Evolutionary conservation across 2,329 filamentous ascomycete species (phyloP).

Genomic region (Fusarium tuaranense): DNA sequence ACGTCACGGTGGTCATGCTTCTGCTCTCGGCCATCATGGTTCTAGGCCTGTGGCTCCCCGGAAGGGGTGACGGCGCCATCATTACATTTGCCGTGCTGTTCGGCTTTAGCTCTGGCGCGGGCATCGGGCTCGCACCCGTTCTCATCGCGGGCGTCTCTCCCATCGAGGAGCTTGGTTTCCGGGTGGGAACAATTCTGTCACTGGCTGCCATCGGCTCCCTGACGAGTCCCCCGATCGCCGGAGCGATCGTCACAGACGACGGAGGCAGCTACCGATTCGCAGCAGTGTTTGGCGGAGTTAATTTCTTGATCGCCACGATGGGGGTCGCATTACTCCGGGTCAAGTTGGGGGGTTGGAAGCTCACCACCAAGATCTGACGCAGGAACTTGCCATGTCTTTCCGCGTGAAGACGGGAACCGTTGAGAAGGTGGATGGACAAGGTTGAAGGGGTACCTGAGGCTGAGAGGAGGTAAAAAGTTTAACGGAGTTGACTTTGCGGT

Average conservation of each 20-base stretch:
- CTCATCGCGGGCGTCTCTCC: constrained; percentile 24
- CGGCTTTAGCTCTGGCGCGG: constrained; percentile 31
- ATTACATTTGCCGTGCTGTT: constrained; percentile 29
- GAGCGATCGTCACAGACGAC: constrained; percentile 22
- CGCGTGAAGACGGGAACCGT: constrained; percentile 1
- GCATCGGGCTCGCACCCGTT: constrained; percentile 23
- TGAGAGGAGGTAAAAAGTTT: background rate
- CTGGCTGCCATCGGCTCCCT: constrained; percentile 28
- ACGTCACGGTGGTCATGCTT: constrained; percentile 30
- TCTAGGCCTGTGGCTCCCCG: constrained; percentile 29
- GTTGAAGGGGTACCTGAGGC: background rate
- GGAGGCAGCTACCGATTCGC: constrained; percentile 30
- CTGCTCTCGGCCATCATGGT: constrained; percentile 16
- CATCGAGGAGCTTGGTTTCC: constrained; percentile 29
- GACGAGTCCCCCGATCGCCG: constrained; percentile 28
- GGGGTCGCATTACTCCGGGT: constrained; percentile 27
- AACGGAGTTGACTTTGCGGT: background rate
- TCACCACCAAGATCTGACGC: constrained; percentile 16
- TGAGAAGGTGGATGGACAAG: background rate
- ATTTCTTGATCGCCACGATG: constrained; percentile 23
- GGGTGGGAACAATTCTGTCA: constrained; percentile 27
- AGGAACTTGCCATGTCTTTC: constrained; percentile 1
- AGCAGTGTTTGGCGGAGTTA: constrained; percentile 31
- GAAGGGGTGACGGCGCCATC: constrained; percentile 18
- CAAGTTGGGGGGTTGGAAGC: constrained; percentile 28